Evolutionary conservation across 192 early-diverging fungal species (phyloP), one percentile per base, ranked within the genome.

Genomic region (Coemansia sp.): DNA sequence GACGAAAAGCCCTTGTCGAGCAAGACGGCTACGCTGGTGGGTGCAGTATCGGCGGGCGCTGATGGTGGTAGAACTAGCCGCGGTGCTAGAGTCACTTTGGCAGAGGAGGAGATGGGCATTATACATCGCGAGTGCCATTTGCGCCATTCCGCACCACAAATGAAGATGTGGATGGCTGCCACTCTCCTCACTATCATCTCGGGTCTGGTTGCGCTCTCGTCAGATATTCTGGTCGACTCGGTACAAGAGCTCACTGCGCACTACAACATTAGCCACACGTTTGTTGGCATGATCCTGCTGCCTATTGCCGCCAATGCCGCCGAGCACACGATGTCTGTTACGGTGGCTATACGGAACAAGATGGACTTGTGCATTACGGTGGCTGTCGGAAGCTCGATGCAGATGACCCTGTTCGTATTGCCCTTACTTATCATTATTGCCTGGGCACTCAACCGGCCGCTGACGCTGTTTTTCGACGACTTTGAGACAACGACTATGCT

Each of bases 241-340:
- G 68, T 82, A 17, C 66, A 82, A 19, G 74, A 73, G 64, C 75
- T 85, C 21, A 87, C 91, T 6, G 69, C 86, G 23, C 53, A 70
- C 14, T 93, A 88, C 86, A 77, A 87, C 64, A 76, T 98, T 38
- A 88, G 74, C 38, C 84, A 91, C 58, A 91, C 89, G 19, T 98
- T 98, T 84, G 92, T 98, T 46, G 96, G 96, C 46, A 85, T 97
- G 67, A 93, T 98, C 53, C 69, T 98, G 35, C 66, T 98, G 64
- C 96, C 96, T 1, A 89, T 97, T 59, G 95, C 96, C 14, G 91
- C 92, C 55, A 96, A 94, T 74, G 92, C 88, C 6, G 91, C 90
- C 10, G 93, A 95, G 71, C 95, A 96, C 81, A 85, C 94, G 5
- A 94, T 90, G 53, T 91, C 96, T 13, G 86, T 96, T 37, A 89